Percentiles rank a stretch among this genome's conserved stretches.
phyloP scores from a whole-genome alignment of 768 basidiomycete species.

The Collybiopsis confluens region DNA sequence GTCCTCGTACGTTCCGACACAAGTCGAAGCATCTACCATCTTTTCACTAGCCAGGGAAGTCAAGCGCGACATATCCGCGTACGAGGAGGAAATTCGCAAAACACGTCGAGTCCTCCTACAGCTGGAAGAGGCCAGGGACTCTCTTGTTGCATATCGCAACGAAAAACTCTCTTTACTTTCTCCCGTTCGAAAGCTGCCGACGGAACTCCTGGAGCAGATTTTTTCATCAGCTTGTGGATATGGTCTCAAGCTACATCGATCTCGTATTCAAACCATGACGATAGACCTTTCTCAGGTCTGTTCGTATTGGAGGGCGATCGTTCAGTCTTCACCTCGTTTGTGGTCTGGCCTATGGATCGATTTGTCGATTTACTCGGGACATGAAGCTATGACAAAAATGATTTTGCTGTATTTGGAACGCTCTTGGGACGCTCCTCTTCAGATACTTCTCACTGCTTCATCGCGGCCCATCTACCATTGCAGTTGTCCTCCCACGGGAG shows the following conservation, averaged over 20 bases:
- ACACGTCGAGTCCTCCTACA: too few relatives aligned
- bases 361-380: neutral
- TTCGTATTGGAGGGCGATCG: neutral
- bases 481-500: too few relatives aligned
- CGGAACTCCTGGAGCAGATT: neutral
- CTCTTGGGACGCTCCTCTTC: neutral
- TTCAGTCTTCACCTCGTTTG: neutral
- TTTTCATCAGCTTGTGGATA: neutral
- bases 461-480: too few relatives aligned
- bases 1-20: too few relatives aligned
- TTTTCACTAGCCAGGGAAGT: too few relatives aligned
- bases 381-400: too few relatives aligned
- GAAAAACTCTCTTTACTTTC: neutral
- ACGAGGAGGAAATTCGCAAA: too few relatives aligned
- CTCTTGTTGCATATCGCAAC: too few relatives aligned
- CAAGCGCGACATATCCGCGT: too few relatives aligned
- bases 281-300: neutral
- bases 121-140: too few relatives aligned
- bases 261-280: neutral
- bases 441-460: too few relatives aligned
- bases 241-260: neutral
- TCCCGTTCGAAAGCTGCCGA: neutral
- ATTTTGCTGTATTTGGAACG: neutral
- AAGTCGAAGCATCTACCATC: too few relatives aligned
- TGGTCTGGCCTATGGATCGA: neutral